A percentile compares a stretch with the other conserved stretches of the same genome.
phyloP scores from a whole-genome alignment of 2,329 filamentous ascomycete species.

The Corinectria fuckeliana region DNA sequence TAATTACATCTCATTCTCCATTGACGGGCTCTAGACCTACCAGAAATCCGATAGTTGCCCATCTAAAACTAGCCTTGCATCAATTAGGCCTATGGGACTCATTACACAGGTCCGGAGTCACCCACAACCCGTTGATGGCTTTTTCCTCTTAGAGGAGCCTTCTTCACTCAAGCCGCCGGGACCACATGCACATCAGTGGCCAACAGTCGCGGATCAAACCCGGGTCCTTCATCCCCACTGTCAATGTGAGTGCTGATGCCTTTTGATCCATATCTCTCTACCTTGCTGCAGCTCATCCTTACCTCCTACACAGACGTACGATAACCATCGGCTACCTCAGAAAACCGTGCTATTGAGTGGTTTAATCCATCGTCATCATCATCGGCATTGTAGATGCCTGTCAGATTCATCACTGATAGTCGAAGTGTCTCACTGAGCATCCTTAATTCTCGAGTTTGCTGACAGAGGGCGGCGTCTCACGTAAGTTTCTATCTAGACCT shows the following conservation, averaged over 20 bases:
- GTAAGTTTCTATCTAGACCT: background rate
- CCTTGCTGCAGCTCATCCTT: slow-evolving; percentile 1
- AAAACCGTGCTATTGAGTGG: too few relatives aligned
- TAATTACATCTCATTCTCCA: too few relatives aligned
- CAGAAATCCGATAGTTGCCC: background rate
- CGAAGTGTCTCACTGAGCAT: too few relatives aligned
- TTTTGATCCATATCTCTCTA: too few relatives aligned
- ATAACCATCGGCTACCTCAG: too few relatives aligned
- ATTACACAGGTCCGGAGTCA: too few relatives aligned
- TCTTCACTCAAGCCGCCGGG: background rate
- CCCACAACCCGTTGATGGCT: too few relatives aligned
- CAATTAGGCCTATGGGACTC: too few relatives aligned
- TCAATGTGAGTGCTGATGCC: background rate
- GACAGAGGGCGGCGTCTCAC: background rate
- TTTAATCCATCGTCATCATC: background rate
- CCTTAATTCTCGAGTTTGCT: background rate
- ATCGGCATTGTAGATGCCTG: background rate
- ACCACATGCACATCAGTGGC: background rate
- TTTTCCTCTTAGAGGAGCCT: background rate
- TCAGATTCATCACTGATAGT: too few relatives aligned
- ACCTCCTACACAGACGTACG: too few relatives aligned
- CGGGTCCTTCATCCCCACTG: background rate
- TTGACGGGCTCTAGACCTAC: too few relatives aligned
- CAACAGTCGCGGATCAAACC: slow-evolving; percentile 1
- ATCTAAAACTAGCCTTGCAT: too few relatives aligned